These are phyloP conservation scores for Cladosporium velox DNA, from an alignment of 2,329 filamentous ascomycete genomes.

Conservation along the genomic window DNA sequence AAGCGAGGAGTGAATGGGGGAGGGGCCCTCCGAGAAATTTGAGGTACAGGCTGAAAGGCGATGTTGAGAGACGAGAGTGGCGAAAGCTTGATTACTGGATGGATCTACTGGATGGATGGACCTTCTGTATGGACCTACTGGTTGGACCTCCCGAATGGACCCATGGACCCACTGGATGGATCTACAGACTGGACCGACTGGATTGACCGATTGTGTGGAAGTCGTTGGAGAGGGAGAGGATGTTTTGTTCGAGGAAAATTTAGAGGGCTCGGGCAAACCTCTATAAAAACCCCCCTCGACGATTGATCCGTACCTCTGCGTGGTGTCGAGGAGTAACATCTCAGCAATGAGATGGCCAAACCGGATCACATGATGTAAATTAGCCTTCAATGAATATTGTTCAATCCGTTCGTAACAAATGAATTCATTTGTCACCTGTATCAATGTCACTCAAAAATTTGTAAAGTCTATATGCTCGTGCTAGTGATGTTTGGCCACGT, in stretches of 20 bases:
- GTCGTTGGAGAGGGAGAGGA: too few relatives aligned
- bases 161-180: too few relatives aligned
- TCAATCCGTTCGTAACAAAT: not conserved
- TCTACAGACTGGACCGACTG: not conserved
- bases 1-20: not conserved
- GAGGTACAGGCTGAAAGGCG: not conserved
- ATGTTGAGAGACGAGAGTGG: too few relatives aligned
- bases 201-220: not conserved
- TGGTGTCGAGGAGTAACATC: constrained; percentile 13
- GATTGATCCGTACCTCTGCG: constrained; percentile 12
- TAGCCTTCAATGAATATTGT: not conserved
- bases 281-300: constrained; percentile 13
- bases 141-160: too few relatives aligned
- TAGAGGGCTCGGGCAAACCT: constrained; percentile 6
- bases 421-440: not conserved
- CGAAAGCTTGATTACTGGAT: not conserved
- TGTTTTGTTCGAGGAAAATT: not conserved
- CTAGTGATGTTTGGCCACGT: not conserved
- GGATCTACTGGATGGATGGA: not conserved
- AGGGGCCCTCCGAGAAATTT: not conserved
- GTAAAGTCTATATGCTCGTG: not conserved
- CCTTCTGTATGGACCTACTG: not conserved
- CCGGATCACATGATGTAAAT: not conserved
- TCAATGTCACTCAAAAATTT: not conserved
- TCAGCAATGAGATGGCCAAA: constrained; percentile 5